phyloP scores from a whole-genome alignment of 176 grass and related monocot species.

The Zea mays region DNA sequence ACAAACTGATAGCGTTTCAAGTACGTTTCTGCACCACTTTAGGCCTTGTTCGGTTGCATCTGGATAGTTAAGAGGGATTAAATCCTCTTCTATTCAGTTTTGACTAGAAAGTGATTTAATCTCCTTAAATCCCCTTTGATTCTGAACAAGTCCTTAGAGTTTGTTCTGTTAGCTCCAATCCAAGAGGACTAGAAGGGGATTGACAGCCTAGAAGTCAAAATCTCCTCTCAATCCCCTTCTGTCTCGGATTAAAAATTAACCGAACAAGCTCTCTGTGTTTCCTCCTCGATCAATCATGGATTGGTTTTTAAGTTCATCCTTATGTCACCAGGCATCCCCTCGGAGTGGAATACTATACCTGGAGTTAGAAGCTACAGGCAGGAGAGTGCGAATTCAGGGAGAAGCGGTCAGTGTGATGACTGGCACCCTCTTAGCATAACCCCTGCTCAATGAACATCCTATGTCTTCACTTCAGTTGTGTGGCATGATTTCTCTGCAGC shows the following conservation, averaged over 20 bases:
- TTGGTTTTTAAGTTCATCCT: background rate
- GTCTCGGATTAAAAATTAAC: too few relatives aligned
- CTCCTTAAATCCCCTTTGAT: too few relatives aligned
- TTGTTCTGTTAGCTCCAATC: background rate
- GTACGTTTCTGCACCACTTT: conserved; percentile 27
- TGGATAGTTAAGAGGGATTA: too few relatives aligned
- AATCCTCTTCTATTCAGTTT: too few relatives aligned
- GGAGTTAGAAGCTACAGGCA: conserved; percentile 46
- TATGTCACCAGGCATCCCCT: conserved; percentile 52
- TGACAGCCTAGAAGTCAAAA: too few relatives aligned
- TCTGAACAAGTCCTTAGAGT: too few relatives aligned
- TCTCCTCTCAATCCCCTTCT: too few relatives aligned
- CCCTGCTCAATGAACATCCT: background rate
- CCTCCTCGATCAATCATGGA: background rate
- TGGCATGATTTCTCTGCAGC: background rate
- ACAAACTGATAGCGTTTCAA: conserved; percentile 57
- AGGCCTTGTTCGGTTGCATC: too few relatives aligned
- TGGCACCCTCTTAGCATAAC: background rate
- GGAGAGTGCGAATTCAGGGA: conserved; percentile 64
- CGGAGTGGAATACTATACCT: conserved; percentile 63
- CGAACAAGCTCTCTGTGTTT: background rate
- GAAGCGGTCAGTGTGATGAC: conserved; percentile 60
- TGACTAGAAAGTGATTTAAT: too few relatives aligned
- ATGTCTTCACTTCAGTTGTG: background rate
- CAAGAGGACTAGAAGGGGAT: too few relatives aligned